Evolutionary conservation across 768 basidiomycete genomes (phyloP).

Genomic region (Plicaturopsis crispa): DNA sequence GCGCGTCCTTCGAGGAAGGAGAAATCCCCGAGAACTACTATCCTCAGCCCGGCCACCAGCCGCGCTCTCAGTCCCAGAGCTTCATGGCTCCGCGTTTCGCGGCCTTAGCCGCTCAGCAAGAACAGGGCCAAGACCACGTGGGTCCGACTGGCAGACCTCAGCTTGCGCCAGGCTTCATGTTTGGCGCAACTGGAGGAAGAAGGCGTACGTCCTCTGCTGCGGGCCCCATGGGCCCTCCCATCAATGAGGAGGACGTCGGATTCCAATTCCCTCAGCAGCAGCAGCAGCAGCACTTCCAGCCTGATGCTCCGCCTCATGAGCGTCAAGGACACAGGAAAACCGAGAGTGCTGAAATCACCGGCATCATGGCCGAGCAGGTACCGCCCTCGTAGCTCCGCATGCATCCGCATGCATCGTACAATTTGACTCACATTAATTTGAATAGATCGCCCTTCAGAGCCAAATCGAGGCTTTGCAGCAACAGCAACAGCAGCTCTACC

Average conservation of each 20-base stretch:
- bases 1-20: constrained; percentile 58
- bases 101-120: constrained; percentile 67
- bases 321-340: constrained; percentile 41
- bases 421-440: background rate
- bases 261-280: constrained; percentile 79
- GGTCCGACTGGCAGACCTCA: constrained; percentile 81
- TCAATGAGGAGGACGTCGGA: constrained; percentile 72
- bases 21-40: constrained; percentile 62
- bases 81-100: constrained; percentile 89
- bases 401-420: no score
- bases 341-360: constrained; percentile 71
- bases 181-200: constrained; percentile 70
- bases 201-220: constrained; percentile 42
- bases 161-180: constrained; percentile 87
- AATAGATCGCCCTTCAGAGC: constrained; percentile 78
- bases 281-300: constrained; percentile 21
- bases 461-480: constrained; percentile 89
- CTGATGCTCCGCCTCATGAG: constrained; percentile 21
- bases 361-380: constrained; percentile 96
- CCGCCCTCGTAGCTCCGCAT: constrained; percentile 1
- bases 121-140: constrained; percentile 46
- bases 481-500: constrained; percentile 85
- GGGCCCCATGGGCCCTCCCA: constrained; percentile 59
- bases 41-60: constrained; percentile 49
- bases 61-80: constrained; percentile 72